Evolutionary conservation across 805 yeast species (phyloP), one percentile per base, ranked within the genome.

Genomic region (Saturnispora bothae): DNA sequence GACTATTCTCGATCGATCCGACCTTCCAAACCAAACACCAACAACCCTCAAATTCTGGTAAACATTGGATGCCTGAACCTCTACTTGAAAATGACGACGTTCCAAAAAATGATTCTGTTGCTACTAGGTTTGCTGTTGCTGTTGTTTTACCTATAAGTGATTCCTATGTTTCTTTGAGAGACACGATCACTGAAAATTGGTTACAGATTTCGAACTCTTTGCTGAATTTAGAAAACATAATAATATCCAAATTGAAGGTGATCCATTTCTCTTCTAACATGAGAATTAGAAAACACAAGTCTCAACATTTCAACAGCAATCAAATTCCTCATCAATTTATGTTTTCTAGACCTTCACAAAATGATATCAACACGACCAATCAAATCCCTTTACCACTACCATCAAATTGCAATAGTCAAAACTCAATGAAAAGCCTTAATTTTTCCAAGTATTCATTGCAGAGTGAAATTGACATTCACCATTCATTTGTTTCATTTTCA

Each of bases 171-270:
- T 35, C 42, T 13, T 43, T 66, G 10, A 59, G 59, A 27, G 73
- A 68, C 28, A 60, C 66, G 3, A 46, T 73, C 9, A 59, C 69
- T 20, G 64, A 65, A 43, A 68, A 69, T 45, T 73, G 78, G 78
- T 56, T 57, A 9, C 72, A 64, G 37, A 55, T 70, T 12, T 53
- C 68, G 10, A 64, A 58, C 36, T 65, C 58, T 28, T 43, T 70
- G 21, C 50, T 65, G 2, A 41, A 56, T 1, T 47, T 69, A 7
- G 74, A 71, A 46, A 57, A 55, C 32, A 36, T 56, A n/a, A 56
- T 68, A 12, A 49, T 57, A 21, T 53, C 61, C 39, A 68, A 66
- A 41, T 49, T 70, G 31, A 50, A 60, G 4, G 33, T 42, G 17
- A 22, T 38, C 17, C 36, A 28, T 44, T 19, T 23, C 23, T 15